A percentile compares a stretch with the other conserved stretches of the same genome.
These are phyloP conservation scores for Scheffersomyces stambukii DNA, from an alignment of 1,139 yeast species.

Conservation along the genomic window DNA sequence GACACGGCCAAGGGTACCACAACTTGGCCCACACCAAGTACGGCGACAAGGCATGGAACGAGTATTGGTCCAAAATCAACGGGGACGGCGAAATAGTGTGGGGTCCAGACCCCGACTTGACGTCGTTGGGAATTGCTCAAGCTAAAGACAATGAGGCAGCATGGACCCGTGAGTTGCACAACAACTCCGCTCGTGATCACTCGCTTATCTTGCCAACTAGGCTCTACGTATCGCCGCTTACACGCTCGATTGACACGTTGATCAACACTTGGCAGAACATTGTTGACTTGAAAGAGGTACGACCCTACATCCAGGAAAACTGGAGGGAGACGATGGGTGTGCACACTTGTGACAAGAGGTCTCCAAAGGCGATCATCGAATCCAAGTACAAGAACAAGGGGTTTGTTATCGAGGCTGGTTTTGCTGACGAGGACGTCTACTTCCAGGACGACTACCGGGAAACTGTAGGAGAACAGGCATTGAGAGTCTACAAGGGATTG, in stretches of 20 bases:
- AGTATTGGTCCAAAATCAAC: constrained; percentile 36
- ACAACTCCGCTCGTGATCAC: constrained; percentile 8
- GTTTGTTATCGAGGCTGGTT: constrained; percentile 33
- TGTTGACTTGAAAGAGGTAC: constrained; percentile 20
- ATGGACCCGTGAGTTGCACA: constrained; percentile 20
- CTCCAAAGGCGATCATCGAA: constrained; percentile 27
- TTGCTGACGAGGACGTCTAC: constrained; percentile 37
- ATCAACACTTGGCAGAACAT: constrained; percentile 28
- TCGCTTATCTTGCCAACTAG: constrained; percentile 24
- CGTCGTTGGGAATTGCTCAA: constrained; percentile 36
- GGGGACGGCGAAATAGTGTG: constrained; percentile 43
- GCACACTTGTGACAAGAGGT: constrained; percentile 42
- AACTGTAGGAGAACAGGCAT: constrained; percentile 37
- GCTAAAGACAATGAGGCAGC: constrained; percentile 28
- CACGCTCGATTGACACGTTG: constrained; percentile 36
- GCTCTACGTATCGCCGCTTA: constrained; percentile 35
- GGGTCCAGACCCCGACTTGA: constrained; percentile 47
- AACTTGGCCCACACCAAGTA: constrained; percentile 40
- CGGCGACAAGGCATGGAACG: constrained; percentile 42
- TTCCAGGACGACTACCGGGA: constrained; percentile 38
- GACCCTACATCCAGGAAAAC: constrained; percentile 37
- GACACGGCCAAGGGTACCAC: constrained; percentile 48
- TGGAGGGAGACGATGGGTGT: constrained; percentile 43
- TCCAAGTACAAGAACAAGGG: constrained; percentile 28
- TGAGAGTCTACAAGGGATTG: constrained; percentile 32